phyloP scores from a whole-genome alignment of 257 asterid genomes.

The Salvia splendens region DNA sequence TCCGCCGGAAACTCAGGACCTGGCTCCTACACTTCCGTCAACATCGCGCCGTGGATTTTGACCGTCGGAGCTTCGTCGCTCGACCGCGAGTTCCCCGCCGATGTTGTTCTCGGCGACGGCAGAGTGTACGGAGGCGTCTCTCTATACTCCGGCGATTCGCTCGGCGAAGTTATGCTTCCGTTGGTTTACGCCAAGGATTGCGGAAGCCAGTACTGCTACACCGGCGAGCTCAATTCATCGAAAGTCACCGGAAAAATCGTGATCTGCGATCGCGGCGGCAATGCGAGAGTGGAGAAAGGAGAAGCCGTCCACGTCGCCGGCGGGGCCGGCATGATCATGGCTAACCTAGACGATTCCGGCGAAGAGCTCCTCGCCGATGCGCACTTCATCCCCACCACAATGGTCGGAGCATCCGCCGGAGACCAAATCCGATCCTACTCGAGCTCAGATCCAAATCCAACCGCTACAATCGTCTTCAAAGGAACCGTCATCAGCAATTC shows the following conservation, averaged over 20 bases:
- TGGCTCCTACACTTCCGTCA: constrained; percentile 58
- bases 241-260: constrained; percentile 90
- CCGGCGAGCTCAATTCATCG: constrained; percentile 54
- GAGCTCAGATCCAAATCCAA: constrained; percentile 64
- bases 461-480: constrained; percentile 61
- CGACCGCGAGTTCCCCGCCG: constrained; percentile 92
- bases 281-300: constrained; percentile 88
- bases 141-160: constrained; percentile 59
- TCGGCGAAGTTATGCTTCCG: constrained; percentile 46
- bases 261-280: constrained; percentile 90
- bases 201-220: constrained; percentile 75
- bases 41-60: constrained; percentile 93
- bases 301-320: constrained; percentile 89
- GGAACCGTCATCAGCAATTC: constrained; percentile 74
- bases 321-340: constrained; percentile 80
- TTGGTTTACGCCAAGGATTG: constrained; percentile 73
- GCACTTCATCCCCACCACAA: constrained; percentile 82
- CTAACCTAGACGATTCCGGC: constrained; percentile 78
- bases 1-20: constrained; percentile 96
- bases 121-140: constrained; percentile 70
- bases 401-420: constrained; percentile 80
- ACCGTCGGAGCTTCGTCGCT: constrained; percentile 96
- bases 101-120: constrained; percentile 77
- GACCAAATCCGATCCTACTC: constrained; percentile 64
- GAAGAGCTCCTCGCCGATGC: constrained; percentile 92